These are phyloP conservation scores for Letharia lupina DNA, from an alignment of 495 filamentous ascomycete genomes.

Conservation along the genomic window DNA sequence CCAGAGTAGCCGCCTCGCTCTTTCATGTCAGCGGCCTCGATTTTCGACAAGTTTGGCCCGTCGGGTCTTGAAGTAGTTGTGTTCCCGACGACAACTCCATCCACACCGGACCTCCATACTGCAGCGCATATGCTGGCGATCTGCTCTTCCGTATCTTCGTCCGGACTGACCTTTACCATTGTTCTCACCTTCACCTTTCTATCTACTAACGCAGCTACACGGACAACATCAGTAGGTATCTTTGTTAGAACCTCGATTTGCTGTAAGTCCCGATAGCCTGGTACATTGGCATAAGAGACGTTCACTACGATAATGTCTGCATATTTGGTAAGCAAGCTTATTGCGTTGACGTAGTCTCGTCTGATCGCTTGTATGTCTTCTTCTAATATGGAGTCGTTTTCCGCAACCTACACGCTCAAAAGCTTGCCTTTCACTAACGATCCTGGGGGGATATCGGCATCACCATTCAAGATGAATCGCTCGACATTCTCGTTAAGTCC, in stretches of 20 bases:
- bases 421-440: neutral
- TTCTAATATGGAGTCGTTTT: neutral
- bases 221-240: neutral
- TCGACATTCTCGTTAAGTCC: neutral
- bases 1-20: neutral
- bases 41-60: no score
- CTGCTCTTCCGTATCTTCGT: slow-evolving; percentile 76
- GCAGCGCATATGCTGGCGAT: slow-evolving; percentile 81
- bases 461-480: neutral
- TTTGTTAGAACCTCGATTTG: neutral
- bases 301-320: neutral
- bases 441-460: neutral
- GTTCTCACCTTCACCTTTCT: neutral
- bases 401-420: neutral
- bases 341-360: neutral
- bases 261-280: neutral
- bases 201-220: neutral
- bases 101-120: slow-evolving; percentile 72
- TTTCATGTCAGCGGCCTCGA: neutral
- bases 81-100: slow-evolving; percentile 92
- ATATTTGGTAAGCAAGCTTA: neutral
- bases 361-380: neutral
- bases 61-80: slow-evolving; percentile 47
- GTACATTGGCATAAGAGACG: neutral
- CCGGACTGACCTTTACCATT: slow-evolving; percentile 97